phyloP scores from a whole-genome alignment of 768 basidiomycete genomes.

The Lentinus tigrinus region DNA sequence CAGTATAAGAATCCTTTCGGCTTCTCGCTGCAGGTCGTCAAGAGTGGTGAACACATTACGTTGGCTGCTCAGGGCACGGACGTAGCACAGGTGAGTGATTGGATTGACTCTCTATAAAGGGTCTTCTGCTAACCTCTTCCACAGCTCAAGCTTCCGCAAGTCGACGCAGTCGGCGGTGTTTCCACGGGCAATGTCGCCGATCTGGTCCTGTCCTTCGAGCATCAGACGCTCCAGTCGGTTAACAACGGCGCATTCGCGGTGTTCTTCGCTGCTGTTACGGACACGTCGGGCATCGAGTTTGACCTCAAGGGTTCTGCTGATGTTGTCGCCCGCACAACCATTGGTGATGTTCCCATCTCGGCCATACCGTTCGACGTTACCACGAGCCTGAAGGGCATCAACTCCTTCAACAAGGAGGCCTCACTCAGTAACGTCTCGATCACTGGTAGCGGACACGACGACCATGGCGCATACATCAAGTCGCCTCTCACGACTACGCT shows the following conservation, averaged over 20 bases:
- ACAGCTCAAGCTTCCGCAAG: slow-evolving; percentile 52
- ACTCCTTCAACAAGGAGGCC: slow-evolving; percentile 55
- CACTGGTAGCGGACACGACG: slow-evolving; percentile 61
- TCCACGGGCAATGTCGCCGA: slow-evolving; percentile 67
- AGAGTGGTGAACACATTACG: slow-evolving; percentile 53
- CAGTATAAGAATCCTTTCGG: slow-evolving; percentile 75
- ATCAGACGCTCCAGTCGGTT: slow-evolving; percentile 56
- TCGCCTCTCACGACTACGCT: slow-evolving; percentile 57
- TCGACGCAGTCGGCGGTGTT: slow-evolving; percentile 53
- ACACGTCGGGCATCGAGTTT: slow-evolving; percentile 43
- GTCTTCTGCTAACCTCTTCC: neutral
- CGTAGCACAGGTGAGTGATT: slow-evolving; percentile 49
- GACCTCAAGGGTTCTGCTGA: slow-evolving; percentile 56
- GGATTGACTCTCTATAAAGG: neutral
- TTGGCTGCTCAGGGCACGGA: slow-evolving; percentile 47
- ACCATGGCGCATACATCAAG: slow-evolving; percentile 58
- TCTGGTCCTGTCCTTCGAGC: slow-evolving; percentile 54
- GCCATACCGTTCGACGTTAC: slow-evolving; percentile 62
- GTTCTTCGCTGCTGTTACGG: slow-evolving; percentile 61
- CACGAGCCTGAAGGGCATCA: slow-evolving; percentile 60
- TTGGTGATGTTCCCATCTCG: slow-evolving; percentile 65
- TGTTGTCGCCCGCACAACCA: slow-evolving; percentile 57
- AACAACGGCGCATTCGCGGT: slow-evolving; percentile 52
- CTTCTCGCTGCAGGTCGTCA: slow-evolving; percentile 65
- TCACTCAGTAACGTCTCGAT: slow-evolving; percentile 56